phyloP scores from a whole-genome alignment of 2,329 filamentous ascomycete species.

The Ascochyta clinopodiicola region DNA sequence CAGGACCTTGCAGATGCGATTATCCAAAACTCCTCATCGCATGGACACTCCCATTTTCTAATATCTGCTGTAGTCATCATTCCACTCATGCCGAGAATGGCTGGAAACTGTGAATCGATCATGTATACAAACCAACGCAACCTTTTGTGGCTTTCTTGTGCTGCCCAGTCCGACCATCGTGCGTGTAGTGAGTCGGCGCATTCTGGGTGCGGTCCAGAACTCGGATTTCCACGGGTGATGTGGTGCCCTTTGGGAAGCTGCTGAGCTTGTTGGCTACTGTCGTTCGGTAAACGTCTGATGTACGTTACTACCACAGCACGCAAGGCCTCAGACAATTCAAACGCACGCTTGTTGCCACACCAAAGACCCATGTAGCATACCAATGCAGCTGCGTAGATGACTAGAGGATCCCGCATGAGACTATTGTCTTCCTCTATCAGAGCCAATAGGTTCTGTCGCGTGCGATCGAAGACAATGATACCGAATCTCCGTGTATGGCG shows the following conservation, averaged over 20 bases:
- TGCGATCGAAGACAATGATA: constrained; percentile 11
- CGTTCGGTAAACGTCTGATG: constrained; percentile 5
- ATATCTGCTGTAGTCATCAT: constrained; percentile 11
- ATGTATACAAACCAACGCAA: constrained; percentile 12
- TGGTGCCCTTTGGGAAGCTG: background rate
- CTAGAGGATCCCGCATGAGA: constrained; percentile 11
- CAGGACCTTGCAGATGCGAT: constrained; percentile 5
- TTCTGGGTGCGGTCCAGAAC: background rate
- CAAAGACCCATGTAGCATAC: constrained; percentile 16
- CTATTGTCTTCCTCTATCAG: constrained; percentile 11
- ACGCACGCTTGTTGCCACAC: constrained; percentile 16
- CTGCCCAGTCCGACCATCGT: constrained; percentile 2
- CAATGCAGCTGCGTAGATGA: constrained; percentile 6
- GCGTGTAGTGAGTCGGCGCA: background rate
- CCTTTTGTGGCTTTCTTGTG: constrained; percentile 7
- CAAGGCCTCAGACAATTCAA: constrained; percentile 9
- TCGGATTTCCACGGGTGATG: background rate
- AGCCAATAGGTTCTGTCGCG: constrained; percentile 3
- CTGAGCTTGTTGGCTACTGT: background rate
- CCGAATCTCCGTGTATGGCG: constrained; percentile 13
- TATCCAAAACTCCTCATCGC: constrained; percentile 10
- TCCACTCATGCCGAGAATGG: constrained; percentile 9
- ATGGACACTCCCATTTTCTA: constrained; percentile 10
- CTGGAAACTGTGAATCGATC: constrained; percentile 7
- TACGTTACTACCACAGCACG: constrained; percentile 7